Base-by-base conservation (phyloP, 495 filamentous ascomycete genomes). In the Aspergillus carlsbadensis region DNA sequence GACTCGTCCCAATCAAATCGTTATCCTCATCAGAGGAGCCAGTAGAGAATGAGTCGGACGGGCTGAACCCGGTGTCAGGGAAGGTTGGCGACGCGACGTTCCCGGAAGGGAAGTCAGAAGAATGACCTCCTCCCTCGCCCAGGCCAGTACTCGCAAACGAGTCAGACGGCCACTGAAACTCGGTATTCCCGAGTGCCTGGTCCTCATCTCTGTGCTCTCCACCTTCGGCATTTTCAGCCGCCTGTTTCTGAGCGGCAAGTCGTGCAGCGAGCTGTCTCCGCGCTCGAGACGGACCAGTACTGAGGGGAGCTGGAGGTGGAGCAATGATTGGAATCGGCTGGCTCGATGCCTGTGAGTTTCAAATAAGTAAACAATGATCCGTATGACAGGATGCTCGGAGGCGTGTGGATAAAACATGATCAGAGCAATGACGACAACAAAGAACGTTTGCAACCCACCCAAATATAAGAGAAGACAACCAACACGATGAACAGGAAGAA, bases 231-330 rank as follows among this genome's bases (percentile, higher is more conserved):
- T 64, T 68, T 42, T 71, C 72, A 10, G 70, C 67, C 10, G 78
- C 78, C 62, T 85, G 85, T 60, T 87, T 87, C 58, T 91, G 89
- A 62, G 88, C 80, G 13, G 91, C 91, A 1, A 96, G 83, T 18
- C 90, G 84, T 26, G 86, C 88, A 26, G 90, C 91, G 15, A 96
- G 79, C 70, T 95, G 92, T 17, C 90, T 81, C 15, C 92, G 84
- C 17, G 92, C 92, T n/a, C 92, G 83, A 2, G 90, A 92, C 2
- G 92, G 92, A 10, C 88, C 87, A 20, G 91, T 82, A 63, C 92
- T 91, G 54, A 76, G 50, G n/a, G 77, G 73, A 54, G 77, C 74
- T 26, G 76, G 76, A 37, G 76, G 76, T 10, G 76, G 75, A 33
- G 76, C 71, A 14, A 79, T 53, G 41, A 78, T 77, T 1, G 75